These are phyloP conservation scores for Chlorella sp. DNA, from an alignment of 139 green algal genomes.

Conservation along the genomic window DNA sequence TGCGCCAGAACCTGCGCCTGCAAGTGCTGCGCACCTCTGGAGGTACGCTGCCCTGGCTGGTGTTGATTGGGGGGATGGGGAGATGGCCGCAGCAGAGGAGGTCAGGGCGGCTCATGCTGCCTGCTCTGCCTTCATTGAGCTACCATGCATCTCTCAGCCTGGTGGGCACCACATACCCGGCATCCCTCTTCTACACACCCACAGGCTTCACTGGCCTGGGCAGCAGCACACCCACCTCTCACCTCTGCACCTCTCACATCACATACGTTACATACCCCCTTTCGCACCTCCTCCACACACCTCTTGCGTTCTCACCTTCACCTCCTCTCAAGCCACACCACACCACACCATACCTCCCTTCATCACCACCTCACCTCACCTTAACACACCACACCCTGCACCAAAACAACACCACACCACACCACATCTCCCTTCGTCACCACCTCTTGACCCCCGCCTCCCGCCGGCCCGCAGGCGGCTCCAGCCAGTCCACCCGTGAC, in stretches of 20 bases:
- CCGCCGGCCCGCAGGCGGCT: background rate
- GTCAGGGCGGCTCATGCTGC: background rate
- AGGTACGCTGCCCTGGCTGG: constrained; percentile 27
- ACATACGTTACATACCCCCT: too few species aligned
- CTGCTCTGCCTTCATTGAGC: too few species aligned
- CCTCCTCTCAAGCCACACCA: too few species aligned
- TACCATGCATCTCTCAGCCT: background rate
- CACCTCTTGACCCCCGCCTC: background rate
- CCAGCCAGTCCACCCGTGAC: background rate
- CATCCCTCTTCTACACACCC: background rate
- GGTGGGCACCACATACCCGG: background rate
- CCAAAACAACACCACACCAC: too few species aligned
- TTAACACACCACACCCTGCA: too few species aligned
- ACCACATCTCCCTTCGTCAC: background rate
- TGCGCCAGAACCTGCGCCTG: constrained; percentile 85
- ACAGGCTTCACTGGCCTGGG: too few species aligned
- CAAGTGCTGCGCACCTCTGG: constrained; percentile 50
- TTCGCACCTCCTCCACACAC: too few species aligned
- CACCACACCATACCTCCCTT: too few species aligned
- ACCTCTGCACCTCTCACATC: too few species aligned
- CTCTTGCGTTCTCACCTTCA: too few species aligned
- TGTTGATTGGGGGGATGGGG: background rate
- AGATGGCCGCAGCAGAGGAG: background rate
- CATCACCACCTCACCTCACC: too few species aligned
- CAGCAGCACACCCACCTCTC: too few species aligned